A percentile compares a stretch with the other conserved stretches of the same genome.
These are phyloP conservation scores for Artemisia tridentata DNA, from an alignment of 129 eudicot species.

Conservation along the genomic window DNA sequence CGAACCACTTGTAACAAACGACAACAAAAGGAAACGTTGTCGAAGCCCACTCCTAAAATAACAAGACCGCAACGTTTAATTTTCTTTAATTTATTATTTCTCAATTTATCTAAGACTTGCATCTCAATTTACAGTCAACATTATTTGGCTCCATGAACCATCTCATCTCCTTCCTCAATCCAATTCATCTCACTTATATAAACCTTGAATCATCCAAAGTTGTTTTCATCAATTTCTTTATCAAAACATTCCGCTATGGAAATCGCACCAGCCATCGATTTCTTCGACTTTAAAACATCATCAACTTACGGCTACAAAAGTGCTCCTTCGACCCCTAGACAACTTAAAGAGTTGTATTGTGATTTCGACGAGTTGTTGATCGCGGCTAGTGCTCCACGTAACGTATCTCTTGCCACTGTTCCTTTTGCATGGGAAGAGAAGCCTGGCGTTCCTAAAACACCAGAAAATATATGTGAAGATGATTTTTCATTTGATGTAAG, in stretches of 20 bases:
- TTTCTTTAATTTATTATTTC: background rate
- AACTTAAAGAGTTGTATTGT: conserved; percentile 23
- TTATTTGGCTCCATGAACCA: conserved; percentile 25
- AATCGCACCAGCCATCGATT: conserved; percentile 34
- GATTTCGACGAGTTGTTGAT: conserved; percentile 44
- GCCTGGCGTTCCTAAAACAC: conserved; percentile 40
- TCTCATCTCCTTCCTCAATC: conserved; percentile 16
- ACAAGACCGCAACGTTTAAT: conserved; percentile 25
- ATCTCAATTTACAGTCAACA: conserved; percentile 25
- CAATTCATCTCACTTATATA: conserved; percentile 3
- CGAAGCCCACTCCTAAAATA: conserved; percentile 9
- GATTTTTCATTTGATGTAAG: conserved; percentile 62
- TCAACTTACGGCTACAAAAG: conserved; percentile 46
- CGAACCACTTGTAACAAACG: conserved; percentile 15
- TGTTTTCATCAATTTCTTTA: conserved; percentile 11
- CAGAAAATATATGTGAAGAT: conserved; percentile 17
- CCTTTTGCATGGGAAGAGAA: conserved; percentile 58
- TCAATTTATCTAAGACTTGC: background rate
- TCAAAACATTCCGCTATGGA: conserved; percentile 11
- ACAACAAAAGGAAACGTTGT: conserved; percentile 19
- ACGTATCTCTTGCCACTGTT: conserved; percentile 10
- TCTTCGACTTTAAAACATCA: conserved; percentile 60
- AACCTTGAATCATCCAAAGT: background rate
- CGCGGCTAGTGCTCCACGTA: background rate
- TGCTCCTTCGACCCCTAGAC: conserved; percentile 68